Evolutionary conservation across 2,329 filamentous ascomycete species (phyloP).

Genomic region (Monosporascus ibericus): DNA sequence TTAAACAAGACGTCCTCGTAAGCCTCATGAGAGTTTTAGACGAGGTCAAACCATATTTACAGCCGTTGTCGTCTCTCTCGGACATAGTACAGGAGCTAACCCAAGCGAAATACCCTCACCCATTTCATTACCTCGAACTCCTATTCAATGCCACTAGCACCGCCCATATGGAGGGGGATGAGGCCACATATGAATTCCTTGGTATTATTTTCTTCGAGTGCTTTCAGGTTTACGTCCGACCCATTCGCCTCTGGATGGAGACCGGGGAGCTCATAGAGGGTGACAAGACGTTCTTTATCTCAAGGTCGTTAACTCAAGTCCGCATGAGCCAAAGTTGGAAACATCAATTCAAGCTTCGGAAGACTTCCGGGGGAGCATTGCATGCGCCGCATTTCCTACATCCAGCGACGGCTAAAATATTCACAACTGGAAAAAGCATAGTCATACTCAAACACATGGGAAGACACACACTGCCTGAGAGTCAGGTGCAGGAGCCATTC

Average conservation of each 20-base stretch:
- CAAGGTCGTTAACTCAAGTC: conserved; percentile 47
- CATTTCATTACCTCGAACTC: conserved; percentile 72
- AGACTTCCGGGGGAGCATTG: conserved; percentile 51
- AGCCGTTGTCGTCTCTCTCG: conserved; percentile 54
- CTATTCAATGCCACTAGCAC: conserved; percentile 65
- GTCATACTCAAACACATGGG: conserved; percentile 73
- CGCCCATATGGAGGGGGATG: conserved; percentile 64
- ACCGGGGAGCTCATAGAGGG: conserved; percentile 60
- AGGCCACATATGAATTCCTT: conserved; percentile 54
- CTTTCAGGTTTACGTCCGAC: conserved; percentile 74
- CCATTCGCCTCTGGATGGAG: conserved; percentile 80
- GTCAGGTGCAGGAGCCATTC: conserved; percentile 32
- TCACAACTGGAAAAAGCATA: conserved; percentile 83
- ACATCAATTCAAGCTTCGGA: conserved; percentile 63
- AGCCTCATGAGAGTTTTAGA: conserved; percentile 60
- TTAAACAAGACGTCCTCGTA: conserved; percentile 48
- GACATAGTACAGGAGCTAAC: conserved; percentile 55
- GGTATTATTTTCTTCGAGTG: conserved; percentile 71
- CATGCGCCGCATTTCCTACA: conserved; percentile 72
- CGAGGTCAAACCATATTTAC: conserved; percentile 47
- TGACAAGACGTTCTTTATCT: conserved; percentile 72
- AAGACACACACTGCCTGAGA: conserved; percentile 34
- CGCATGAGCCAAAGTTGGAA: conserved; percentile 68
- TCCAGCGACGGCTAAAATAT: conserved; percentile 64
- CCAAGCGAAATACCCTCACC: conserved; percentile 38